Percentiles rank a stretch among this genome's conserved stretches.
Conservation (phyloP, 768 basidiomycete genomes). For the Boletus rufocinnamomeus region DNA sequence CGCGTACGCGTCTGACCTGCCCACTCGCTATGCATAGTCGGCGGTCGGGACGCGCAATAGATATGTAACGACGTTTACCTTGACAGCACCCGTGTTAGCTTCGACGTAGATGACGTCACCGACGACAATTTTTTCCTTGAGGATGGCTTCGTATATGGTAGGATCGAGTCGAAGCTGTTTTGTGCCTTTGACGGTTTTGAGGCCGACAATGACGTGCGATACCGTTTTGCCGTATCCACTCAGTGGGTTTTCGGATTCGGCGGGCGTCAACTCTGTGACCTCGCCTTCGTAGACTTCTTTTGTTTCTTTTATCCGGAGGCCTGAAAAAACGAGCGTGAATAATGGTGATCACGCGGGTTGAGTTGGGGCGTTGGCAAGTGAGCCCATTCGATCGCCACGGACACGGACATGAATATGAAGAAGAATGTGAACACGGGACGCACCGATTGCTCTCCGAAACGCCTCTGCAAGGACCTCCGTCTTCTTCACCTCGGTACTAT, state of each 20-base stretch:
- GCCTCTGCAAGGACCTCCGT: slow-evolving; percentile 96
- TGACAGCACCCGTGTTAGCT: slow-evolving; percentile 90
- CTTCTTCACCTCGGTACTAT: slow-evolving; percentile 97
- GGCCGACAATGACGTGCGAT: slow-evolving; percentile 94
- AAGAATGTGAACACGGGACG: slow-evolving; percentile 32
- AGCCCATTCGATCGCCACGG: no score
- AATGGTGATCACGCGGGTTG: background rate
- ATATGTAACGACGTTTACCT: slow-evolving; percentile 50
- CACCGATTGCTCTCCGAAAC: slow-evolving; percentile 94
- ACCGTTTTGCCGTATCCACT: slow-evolving; percentile 98
- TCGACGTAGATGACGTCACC: slow-evolving; percentile 98
- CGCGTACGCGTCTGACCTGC: slow-evolving; percentile 95
- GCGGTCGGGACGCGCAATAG: background rate
- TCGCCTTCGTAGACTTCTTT: slow-evolving; percentile 99
- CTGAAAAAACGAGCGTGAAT: slow-evolving; percentile 29
- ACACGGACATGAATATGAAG: background rate
- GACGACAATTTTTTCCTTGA: slow-evolving; percentile 95
- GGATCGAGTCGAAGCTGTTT: slow-evolving; percentile 95
- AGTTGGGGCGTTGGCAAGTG: background rate
- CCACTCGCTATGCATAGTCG: slow-evolving; percentile 70
- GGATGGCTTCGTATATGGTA: slow-evolving; percentile 93
- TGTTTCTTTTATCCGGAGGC: slow-evolving; percentile 97
- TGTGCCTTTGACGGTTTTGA: slow-evolving; percentile 91
- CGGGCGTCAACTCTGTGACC: slow-evolving; percentile 94
- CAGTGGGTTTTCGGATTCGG: slow-evolving; percentile 95